Conservation (phyloP, 1,139 yeast species). For the Pneumocystis oryctolagi region DNA sequence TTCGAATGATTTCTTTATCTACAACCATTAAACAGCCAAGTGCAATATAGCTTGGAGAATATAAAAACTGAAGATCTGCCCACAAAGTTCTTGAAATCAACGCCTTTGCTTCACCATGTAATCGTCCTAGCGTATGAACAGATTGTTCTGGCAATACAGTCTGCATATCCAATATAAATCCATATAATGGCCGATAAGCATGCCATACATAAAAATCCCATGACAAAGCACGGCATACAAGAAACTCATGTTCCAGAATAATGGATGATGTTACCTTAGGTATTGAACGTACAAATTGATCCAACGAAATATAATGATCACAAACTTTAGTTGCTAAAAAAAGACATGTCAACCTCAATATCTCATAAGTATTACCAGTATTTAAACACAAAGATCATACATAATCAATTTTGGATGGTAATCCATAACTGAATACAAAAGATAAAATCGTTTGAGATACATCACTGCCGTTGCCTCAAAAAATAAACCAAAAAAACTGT, state of each 20-base stretch:
- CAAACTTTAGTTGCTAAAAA: constrained; percentile 89
- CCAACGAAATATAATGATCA: constrained; percentile 49
- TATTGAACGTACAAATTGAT: constrained; percentile 22
- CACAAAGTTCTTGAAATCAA: constrained; percentile 45
- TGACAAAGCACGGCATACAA: constrained; percentile 52
- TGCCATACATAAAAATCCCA: constrained; percentile 79
- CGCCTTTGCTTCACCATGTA: constrained; percentile 54
- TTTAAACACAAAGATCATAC: constrained; percentile 18
- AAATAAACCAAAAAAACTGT: constrained; percentile 28
- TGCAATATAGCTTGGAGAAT: constrained; percentile 91
- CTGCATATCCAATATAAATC: constrained; percentile 82
- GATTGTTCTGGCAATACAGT: constrained; percentile 31
- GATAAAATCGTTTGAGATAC: constrained; percentile 66
- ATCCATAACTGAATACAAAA: constrained; percentile 68
- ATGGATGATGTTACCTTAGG: constrained; percentile 50
- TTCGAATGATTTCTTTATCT: background rate
- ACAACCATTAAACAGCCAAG: constrained; percentile 33
- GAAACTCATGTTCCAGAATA: constrained; percentile 64
- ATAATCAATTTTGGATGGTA: constrained; percentile 72
- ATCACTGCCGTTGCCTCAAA: constrained; percentile 69
- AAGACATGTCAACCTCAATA: constrained; percentile 47
- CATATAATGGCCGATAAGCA: constrained; percentile 75
- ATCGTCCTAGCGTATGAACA: constrained; percentile 19
- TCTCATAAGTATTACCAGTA: background rate
- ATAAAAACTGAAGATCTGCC: constrained; percentile 62